Conservation (phyloP, 345 rosid genomes). For the Syzygium grande region DNA sequence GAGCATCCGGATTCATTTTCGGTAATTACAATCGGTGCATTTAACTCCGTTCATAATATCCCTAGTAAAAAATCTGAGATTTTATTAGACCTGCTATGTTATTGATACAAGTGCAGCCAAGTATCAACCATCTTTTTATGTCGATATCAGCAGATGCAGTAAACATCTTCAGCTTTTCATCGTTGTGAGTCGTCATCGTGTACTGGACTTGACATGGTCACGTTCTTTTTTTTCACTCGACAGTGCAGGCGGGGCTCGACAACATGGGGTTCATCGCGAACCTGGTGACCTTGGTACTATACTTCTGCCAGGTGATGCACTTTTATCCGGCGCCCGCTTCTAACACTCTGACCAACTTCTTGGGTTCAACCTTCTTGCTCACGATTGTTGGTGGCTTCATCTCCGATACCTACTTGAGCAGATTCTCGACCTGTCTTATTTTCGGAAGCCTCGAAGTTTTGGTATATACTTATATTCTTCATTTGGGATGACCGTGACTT, state of each 20-base stretch:
- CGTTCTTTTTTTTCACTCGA: not conserved
- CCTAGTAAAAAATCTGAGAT: not conserved
- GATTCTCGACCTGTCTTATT: conserved; percentile 21
- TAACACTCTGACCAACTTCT: conserved; percentile 41
- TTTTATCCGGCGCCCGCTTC: conserved; percentile 20
- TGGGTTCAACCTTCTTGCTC: conserved; percentile 52
- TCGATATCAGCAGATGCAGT: not conserved
- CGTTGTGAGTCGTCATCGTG: not conserved
- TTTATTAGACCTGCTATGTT: not conserved
- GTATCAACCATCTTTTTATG: not conserved
- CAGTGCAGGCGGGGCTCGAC: conserved; percentile 28
- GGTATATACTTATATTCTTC: conserved; percentile 11
- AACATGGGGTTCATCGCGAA: conserved; percentile 60
- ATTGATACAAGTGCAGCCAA: not conserved
- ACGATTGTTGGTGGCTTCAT: conserved; percentile 47
- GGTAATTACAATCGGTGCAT: conserved; percentile 11
- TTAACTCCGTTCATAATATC: not conserved
- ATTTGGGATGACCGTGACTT: not conserved
- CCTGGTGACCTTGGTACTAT: conserved; percentile 34
- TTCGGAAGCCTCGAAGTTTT: conserved; percentile 34
- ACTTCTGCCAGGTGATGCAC: conserved; percentile 26
- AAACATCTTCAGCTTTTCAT: not conserved
- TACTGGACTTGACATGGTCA: not conserved
- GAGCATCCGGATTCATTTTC: conserved; percentile 22
- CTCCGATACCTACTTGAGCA: conserved; percentile 37